Evolutionary conservation across 1,139 yeast species (phyloP).

Genomic region (Sugiyamaella xylanicola): DNA sequence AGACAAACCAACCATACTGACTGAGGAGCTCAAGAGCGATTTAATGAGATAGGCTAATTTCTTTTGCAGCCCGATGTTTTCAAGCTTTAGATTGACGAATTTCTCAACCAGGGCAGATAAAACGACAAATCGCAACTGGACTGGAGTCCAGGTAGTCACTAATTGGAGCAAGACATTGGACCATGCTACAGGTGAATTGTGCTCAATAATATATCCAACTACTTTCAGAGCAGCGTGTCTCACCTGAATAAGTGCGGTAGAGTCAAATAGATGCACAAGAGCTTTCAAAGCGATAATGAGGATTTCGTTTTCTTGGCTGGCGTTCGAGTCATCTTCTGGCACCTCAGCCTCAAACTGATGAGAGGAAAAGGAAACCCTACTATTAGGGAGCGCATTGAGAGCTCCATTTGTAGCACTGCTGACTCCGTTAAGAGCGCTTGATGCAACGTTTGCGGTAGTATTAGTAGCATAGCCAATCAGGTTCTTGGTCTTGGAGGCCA

Average conservation of each 20-base stretch:
- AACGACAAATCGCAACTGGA: slow-evolving; percentile 77
- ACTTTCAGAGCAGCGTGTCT: slow-evolving; percentile 43
- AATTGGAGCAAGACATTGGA: slow-evolving; percentile 59
- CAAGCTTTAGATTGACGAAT: slow-evolving; percentile 37
- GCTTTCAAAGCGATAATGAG: slow-evolving; percentile 35
- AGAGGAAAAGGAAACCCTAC: slow-evolving; percentile 13
- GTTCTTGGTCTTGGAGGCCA: neutral
- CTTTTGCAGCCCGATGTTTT: slow-evolving; percentile 47
- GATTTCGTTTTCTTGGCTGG: slow-evolving; percentile 22
- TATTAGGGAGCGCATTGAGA: neutral
- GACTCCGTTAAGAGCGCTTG: neutral
- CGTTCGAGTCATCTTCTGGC: slow-evolving; percentile 20
- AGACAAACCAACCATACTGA: slow-evolving; percentile 85
- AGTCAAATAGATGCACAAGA: slow-evolving; percentile 45
- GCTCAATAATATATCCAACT: slow-evolving; percentile 39
- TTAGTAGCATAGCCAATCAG: neutral
- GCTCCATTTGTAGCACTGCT: neutral
- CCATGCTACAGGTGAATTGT: slow-evolving; percentile 48
- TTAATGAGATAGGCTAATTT: slow-evolving; percentile 58
- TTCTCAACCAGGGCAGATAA: slow-evolving; percentile 49
- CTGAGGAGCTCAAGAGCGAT: slow-evolving; percentile 72
- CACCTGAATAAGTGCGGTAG: slow-evolving; percentile 43
- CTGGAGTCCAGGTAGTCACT: slow-evolving; percentile 77
- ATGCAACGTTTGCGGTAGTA: neutral
- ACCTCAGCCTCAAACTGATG: slow-evolving; percentile 14